Base-by-base conservation (phyloP, 441 rosid genomes). In the Erodium moschatum region DNA sequence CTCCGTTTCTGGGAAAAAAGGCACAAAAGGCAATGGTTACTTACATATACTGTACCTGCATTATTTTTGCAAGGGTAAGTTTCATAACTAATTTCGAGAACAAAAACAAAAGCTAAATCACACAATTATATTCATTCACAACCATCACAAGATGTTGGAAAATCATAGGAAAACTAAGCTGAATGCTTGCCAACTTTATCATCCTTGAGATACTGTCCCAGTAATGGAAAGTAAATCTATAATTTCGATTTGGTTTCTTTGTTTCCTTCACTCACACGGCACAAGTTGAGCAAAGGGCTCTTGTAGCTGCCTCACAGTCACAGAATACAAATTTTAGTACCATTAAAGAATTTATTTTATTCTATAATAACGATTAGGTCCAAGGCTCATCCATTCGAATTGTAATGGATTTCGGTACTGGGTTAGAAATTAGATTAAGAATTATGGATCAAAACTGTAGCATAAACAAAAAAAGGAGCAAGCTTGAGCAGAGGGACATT, bases 1-100 rank as follows among this genome's bases (percentile, higher is more conserved):
- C 77, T 93, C 96, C 84, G 91, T 93, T 70, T 89, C 97, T 93
- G 77, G 33, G 77, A 24, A 40, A 40, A 16, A 52, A 15, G n/a
- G 21, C 60, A 52, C 60, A 52, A 52, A 13, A 52, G 5, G 20
- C 20, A 52, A 52, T 16, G 7, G 60, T 52, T 16, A 52, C 60
- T 24, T 24, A n/a, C 5, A 52, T 18, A 13, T 50, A 13, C 0
- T n/a, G 58, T 12, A 52, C 16, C 20, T 7, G 6, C 27, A 24
- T 24, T 24, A 24, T 24, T 24, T 24, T 24, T 24, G 27, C 0
- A 24, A 0, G 27, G 27, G 27, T 24, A 0, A 24, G 27, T 24
- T 24, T 24, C 0, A 24, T 24, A 2, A 0, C 0, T 24, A 24
- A 24, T 2, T 24, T 24, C 27, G 1, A 24, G 27, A 24, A 24